A percentile compares a stretch with the other conserved stretches of the same genome.
Evolutionary conservation across 2,329 filamentous ascomycete genomes (phyloP).

Genomic region (Knoxdaviesia capensis): DNA sequence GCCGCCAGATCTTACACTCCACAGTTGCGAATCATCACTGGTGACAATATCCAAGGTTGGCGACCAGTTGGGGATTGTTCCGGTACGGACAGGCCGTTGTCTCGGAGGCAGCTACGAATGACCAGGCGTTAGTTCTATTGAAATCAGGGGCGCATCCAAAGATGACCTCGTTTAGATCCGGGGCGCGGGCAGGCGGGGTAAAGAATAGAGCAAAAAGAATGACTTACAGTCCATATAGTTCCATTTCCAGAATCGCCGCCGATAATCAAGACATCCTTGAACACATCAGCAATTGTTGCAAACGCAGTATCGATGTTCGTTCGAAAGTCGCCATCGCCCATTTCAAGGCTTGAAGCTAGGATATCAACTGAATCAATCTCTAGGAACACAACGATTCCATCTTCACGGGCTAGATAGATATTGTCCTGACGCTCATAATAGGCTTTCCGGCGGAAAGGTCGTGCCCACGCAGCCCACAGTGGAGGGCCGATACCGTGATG

Average conservation of each 20-base stretch:
- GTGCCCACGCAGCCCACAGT: slow-evolving; percentile 70
- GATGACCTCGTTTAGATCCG: background rate
- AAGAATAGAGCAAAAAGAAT: background rate
- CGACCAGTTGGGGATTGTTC: slow-evolving; percentile 42
- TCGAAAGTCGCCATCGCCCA: slow-evolving; percentile 9
- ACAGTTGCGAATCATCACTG: slow-evolving; percentile 16
- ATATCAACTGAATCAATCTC: slow-evolving; percentile 41
- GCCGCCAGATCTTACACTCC: slow-evolving; percentile 10
- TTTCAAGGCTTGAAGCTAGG: slow-evolving; percentile 4
- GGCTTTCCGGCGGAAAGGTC: slow-evolving; percentile 45
- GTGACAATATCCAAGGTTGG: slow-evolving; percentile 34
- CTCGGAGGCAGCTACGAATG: slow-evolving; percentile 30
- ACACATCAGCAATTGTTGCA: slow-evolving; percentile 47
- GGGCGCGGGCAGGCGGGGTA: background rate
- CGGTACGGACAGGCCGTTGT: slow-evolving; percentile 20
- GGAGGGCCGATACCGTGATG: slow-evolving; percentile 28
- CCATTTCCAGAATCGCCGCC: slow-evolving; percentile 65
- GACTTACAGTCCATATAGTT: slow-evolving; percentile 48
- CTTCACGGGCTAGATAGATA: slow-evolving; percentile 74
- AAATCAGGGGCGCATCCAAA: background rate
- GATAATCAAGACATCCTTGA: slow-evolving; percentile 59
- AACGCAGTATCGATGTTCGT: slow-evolving; percentile 70
- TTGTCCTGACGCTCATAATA: slow-evolving; percentile 50
- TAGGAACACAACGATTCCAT: slow-evolving; percentile 58
- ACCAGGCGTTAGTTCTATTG: slow-evolving; percentile 2